Base-by-base conservation (phyloP, 192 early-diverging fungal species). In the Diversispora eburnea region DNA sequence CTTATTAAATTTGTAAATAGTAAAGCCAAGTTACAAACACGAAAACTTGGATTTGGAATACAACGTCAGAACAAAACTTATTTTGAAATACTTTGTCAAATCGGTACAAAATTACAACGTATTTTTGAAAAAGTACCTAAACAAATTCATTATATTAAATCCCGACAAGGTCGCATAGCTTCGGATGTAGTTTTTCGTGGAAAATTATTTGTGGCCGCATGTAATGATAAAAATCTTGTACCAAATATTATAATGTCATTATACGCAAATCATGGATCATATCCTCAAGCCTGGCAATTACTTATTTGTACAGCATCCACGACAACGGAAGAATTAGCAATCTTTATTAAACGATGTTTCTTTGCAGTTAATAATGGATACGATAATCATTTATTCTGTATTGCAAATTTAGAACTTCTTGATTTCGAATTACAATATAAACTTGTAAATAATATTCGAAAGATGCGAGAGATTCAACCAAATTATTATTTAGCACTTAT, bases 171-270 rank as follows among this genome's bases (percentile, higher is more conserved):
- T 17, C 62, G 20, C 3, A 48, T 76, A 15, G 41, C 58, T 4
- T 71, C 75, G n/a, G 75, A 76, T 47, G 46, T 70, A 4, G 75
- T 70, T 12, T 20, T 42, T n/a, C 22, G 8, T 17, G 67, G 75
- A 55, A 39, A 76, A 52, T 70, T 75, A 19, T 75, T 75, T 60
- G 67, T 75, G 39, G 74, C 74, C 10, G 74, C 68, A 3, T 75
- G 74, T 45, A 67, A 47, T 49, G 68, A 75, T 52, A 61, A 75
- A 60, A 46, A 19, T 5, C 66, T 39, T 41, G 46, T 75, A n/a
- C 66, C 66, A 60, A 75, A 75, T 57, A 68, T 67, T 15, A 59
- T 75, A 2, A 52, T 75, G 74, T 70, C 67, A 10, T 47, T 75
- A 39, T 70, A 69, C 39, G 74, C 52, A 3, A 75, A 65, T 43